These are phyloP conservation scores for Daldinia bambusicola DNA, from an alignment of 495 filamentous ascomycete genomes.

Conservation along the genomic window DNA sequence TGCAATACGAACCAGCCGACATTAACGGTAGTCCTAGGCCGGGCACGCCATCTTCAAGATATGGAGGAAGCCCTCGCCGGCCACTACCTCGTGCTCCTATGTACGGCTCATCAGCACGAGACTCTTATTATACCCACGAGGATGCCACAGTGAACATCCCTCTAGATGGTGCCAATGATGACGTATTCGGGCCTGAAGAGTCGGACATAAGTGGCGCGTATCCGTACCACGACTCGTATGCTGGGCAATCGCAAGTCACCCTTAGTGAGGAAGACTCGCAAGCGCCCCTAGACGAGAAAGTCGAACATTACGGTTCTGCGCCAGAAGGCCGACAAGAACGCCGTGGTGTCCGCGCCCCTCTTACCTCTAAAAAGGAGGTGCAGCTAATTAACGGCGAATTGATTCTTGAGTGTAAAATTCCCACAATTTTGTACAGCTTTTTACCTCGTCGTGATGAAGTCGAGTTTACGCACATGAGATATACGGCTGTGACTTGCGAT, in stretches of 20 bases:
- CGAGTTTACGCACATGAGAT: conserved; percentile 99
- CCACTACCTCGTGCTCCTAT: conserved; percentile 92
- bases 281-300: conserved; percentile 65
- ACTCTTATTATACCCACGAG: conserved; percentile 56
- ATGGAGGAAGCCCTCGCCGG: conserved; percentile 83
- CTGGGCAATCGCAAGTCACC: conserved; percentile 67
- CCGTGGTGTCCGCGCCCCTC: conserved; percentile 81
- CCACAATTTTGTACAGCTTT: conserved; percentile 96
- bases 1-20: conserved; percentile 84
- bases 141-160: conserved; percentile 69
- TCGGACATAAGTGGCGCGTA: conserved; percentile 60
- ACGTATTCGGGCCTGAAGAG: conserved; percentile 74
- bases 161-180: conserved; percentile 68
- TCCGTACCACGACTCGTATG: conserved; percentile 66
- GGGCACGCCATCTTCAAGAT: conserved; percentile 86
- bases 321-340: conserved; percentile 86
- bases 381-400: conserved; percentile 96
- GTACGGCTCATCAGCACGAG: conserved; percentile 66
- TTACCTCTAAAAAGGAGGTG: conserved; percentile 94
- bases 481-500: conserved; percentile 98
- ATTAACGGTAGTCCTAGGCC: conserved; percentile 90
- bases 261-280: conserved; percentile 53
- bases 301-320: conserved; percentile 85
- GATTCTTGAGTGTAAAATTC: conserved; percentile 98
- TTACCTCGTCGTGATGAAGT: conserved; percentile 89